Base-by-base conservation (phyloP, 225 moss, liverwort and hornwort genomes). In the Pleurozium schreberi region DNA sequence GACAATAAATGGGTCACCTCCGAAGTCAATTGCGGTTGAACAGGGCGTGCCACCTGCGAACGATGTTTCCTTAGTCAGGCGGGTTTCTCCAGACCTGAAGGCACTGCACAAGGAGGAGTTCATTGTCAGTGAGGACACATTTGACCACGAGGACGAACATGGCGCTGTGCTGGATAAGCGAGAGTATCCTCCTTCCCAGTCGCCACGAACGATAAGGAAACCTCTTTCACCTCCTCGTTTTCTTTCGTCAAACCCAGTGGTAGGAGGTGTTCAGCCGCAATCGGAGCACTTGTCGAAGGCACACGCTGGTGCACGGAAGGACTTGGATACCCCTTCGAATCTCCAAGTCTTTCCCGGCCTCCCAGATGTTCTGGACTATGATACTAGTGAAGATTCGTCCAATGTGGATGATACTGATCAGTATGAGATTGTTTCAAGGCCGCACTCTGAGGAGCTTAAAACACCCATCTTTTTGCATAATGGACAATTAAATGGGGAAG, bases 341-440 rank as follows among this genome's bases (percentile, higher is more conserved):
- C 78, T 87, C 22, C 88, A 85, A 62, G 93, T 91, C 61, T 94
- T 95, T 92, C 93, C 90, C 71, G 97, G 91, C 20, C 90, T 71
- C 9, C 88, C 90, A 28, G 93, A 90, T 87, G 84, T 94, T 65
- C 80, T 93, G 84, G 90, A 93, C 73, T 96, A 94, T 87, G 96
- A 98, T 65, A 92, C 93, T 33, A 96, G 97, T 88, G 96, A 96
- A 55, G 94, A 92, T 70, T 96, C 96, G 52, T 96, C 96, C 55
- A 95, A 94, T 81, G 69, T 92, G 92, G 97, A 96, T 88, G 95
- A 96, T 61, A 75, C 90, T 84, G 95, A 95, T n/a, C 70, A 77
- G 70, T 91, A 89, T 86, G 87, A 91, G 86, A 92, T 83, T 81
- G 66, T 50, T 74, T 85, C 90, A 22, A 91, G 86, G 71, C 88